Conservation (phyloP, 805 yeast genomes). For the Ogataea saltuana region DNA sequence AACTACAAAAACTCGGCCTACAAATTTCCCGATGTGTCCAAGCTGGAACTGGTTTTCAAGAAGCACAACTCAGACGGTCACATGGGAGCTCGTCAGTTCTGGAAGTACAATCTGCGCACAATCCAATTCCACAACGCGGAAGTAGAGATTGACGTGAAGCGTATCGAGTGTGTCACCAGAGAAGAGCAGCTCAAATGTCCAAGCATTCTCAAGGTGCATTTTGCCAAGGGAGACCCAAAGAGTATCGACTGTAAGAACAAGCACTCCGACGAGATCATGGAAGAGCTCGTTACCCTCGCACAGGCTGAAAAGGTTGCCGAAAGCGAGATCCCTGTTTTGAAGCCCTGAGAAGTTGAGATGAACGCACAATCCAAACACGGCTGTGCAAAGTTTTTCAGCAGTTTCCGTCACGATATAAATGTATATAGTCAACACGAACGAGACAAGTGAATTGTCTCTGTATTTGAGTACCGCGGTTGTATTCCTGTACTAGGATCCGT, state of each 20-base stretch:
- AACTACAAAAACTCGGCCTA: constrained; percentile 47
- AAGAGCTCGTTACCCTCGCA: constrained; percentile 51
- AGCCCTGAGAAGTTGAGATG: background rate
- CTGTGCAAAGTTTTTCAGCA: background rate
- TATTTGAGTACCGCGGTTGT: no score
- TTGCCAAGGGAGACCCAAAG: constrained; percentile 39
- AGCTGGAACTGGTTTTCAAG: constrained; percentile 56
- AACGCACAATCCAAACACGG: background rate
- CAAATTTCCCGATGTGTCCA: constrained; percentile 39
- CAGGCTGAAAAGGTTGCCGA: constrained; percentile 53
- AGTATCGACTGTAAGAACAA: constrained; percentile 55
- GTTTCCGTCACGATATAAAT: background rate
- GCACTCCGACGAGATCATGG: constrained; percentile 53
- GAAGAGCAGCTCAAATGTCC: constrained; percentile 49
- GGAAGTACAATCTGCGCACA: constrained; percentile 74
- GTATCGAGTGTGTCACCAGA: constrained; percentile 46
- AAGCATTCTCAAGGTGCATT: constrained; percentile 43
- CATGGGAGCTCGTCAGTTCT: constrained; percentile 70
- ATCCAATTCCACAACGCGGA: constrained; percentile 82
- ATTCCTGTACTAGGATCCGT: no score
- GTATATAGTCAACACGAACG: background rate
- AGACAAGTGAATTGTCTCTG: no score
- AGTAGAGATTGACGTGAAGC: constrained; percentile 57
- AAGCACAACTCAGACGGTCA: constrained; percentile 51
- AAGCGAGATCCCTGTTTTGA: constrained; percentile 42